Conservation (phyloP, 2,329 filamentous ascomycete species). For the Ophiostoma angusticollis region DNA sequence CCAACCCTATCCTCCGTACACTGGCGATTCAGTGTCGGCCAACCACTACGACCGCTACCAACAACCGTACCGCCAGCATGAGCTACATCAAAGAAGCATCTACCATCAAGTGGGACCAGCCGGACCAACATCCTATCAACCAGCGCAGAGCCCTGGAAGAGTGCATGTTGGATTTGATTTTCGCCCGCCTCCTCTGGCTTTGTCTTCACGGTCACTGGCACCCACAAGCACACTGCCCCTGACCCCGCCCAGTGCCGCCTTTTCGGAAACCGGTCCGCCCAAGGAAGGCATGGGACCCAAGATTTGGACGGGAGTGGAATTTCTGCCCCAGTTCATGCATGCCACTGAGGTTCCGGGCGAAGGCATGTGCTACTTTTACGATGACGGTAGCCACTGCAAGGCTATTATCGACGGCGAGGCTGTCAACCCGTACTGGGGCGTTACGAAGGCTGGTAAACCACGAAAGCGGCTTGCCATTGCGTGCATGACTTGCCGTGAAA, state of each 20-base stretch:
- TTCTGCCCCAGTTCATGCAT: slow-evolving; percentile 51
- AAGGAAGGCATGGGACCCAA: slow-evolving; percentile 53
- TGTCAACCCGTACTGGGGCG: slow-evolving; percentile 85
- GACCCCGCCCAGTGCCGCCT: slow-evolving; percentile 7
- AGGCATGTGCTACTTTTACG: slow-evolving; percentile 74
- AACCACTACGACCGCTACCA: too few species aligned
- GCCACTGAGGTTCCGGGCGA: slow-evolving; percentile 61
- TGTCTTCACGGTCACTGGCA: too few species aligned
- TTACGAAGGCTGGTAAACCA: slow-evolving; percentile 88
- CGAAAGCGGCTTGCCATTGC: slow-evolving; percentile 82
- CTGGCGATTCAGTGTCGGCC: too few species aligned
- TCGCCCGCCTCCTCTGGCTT: neutral
- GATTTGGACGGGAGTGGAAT: slow-evolving; percentile 57
- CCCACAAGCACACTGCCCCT: neutral
- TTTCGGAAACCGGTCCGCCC: slow-evolving; percentile 34
- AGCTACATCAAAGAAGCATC: too few species aligned
- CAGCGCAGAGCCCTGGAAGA: too few species aligned
- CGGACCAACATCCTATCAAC: too few species aligned
- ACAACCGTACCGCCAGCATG: too few species aligned
- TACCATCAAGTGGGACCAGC: too few species aligned
- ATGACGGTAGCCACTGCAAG: slow-evolving; percentile 71
- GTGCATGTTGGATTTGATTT: too few species aligned
- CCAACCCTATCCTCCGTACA: too few species aligned
- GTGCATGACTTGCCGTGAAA: slow-evolving; percentile 87
- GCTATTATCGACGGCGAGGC: slow-evolving; percentile 73